phyloP scores from a whole-genome alignment of 352 stramenopile species.

The Pythium coloratum region DNA sequence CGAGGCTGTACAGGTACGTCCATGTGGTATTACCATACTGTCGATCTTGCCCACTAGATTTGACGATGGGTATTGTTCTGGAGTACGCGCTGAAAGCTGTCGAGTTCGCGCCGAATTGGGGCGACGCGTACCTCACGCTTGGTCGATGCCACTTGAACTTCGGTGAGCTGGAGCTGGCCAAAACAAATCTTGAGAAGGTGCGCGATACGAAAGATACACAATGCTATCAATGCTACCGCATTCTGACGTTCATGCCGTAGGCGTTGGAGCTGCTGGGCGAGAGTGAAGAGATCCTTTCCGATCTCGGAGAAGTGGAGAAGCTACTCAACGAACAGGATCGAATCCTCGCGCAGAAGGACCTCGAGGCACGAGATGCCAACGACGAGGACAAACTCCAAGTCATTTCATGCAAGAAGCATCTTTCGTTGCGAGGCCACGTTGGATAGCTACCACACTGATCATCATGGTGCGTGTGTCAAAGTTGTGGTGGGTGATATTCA shows the following conservation, averaged over 20 bases:
- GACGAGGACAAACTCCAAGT: constrained; percentile 57
- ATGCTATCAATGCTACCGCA: too few relatives aligned
- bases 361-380: constrained; percentile 35
- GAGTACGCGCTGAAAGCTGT: constrained; percentile 62
- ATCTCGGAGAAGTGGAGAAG: constrained; percentile 48
- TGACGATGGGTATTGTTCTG: too few relatives aligned
- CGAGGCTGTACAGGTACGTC: constrained; percentile 51
- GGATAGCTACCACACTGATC: neutral
- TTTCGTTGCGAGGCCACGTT: constrained; percentile 49
- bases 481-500: constrained; percentile 15
- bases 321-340: constrained; percentile 40
- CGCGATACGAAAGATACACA: neutral
- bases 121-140: constrained; percentile 70
- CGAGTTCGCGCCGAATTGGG: constrained; percentile 55
- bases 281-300: constrained; percentile 46
- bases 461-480: neutral
- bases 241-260: constrained; percentile 22
- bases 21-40: neutral
- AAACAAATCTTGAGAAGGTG: constrained; percentile 51
- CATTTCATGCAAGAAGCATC: constrained; percentile 71
- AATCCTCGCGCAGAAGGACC: constrained; percentile 43
- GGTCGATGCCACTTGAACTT: constrained; percentile 76
- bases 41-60: too few relatives aligned
- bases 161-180: constrained; percentile 70
- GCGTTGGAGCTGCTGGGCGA: constrained; percentile 42